Evolutionary conservation across 2,329 filamentous ascomycete genomes (phyloP).

Genomic region (Phialemoniopsis sp.): DNA sequence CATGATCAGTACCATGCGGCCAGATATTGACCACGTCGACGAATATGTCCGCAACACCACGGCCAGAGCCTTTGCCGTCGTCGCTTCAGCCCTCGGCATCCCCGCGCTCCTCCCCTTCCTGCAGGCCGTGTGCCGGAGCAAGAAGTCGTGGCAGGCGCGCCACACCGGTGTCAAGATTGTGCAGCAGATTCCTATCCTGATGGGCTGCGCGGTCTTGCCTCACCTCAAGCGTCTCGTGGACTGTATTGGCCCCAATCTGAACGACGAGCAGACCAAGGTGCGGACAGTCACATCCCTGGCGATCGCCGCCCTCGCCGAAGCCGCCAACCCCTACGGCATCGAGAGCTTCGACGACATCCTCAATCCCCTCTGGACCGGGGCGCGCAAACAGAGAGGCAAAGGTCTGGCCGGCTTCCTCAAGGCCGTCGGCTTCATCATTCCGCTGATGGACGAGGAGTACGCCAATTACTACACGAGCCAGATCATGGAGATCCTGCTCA

Average conservation of each 20-base stretch:
- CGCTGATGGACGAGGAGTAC: conserved; percentile 98
- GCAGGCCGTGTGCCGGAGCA: conserved; percentile 91
- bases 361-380: conserved; percentile 95
- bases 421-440: conserved; percentile 96
- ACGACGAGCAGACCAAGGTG: conserved; percentile 97
- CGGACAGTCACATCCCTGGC: conserved; percentile 93
- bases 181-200: conserved; percentile 96
- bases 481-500: conserved; percentile 96
- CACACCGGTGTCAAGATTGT: conserved; percentile 99
- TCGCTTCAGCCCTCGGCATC: conserved; percentile 93
- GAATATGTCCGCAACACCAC: conserved; percentile 99
- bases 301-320: conserved; percentile 91
- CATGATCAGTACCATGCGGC: conserved; percentile 99
- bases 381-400: conserved; percentile 93
- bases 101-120: conserved; percentile 93
- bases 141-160: conserved; percentile 97
- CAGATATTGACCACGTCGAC: conserved; percentile 96
- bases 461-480: conserved; percentile 98
- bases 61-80: conserved; percentile 92
- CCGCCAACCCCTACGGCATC: conserved; percentile 96
- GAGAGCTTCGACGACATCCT: conserved; percentile 98
- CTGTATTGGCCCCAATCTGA: conserved; percentile 91
- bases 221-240: conserved; percentile 95
- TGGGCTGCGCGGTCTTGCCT: conserved; percentile 94
- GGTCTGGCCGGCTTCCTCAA: conserved; percentile 94